phyloP scores from a whole-genome alignment of 2,329 filamentous ascomycete genomes.

The Drechmeria coniospora region DNA sequence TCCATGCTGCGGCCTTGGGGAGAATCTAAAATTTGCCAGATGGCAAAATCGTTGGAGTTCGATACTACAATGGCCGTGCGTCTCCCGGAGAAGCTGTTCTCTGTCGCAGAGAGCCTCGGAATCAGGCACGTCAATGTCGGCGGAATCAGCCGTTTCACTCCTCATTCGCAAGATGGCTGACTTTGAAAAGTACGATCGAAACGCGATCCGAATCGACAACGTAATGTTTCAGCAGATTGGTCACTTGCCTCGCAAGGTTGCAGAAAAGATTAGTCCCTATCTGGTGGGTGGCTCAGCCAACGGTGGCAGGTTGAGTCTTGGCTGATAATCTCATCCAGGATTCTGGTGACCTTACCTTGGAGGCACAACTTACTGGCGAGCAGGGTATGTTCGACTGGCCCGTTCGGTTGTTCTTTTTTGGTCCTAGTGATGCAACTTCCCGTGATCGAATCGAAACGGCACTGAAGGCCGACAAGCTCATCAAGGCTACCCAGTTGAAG shows the following conservation, averaged over 20 bases:
- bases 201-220: constrained; percentile 68
- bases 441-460: constrained; percentile 39
- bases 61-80: constrained; percentile 48
- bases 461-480: constrained; percentile 50
- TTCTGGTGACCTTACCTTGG: constrained; percentile 42
- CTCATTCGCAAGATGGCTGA: no score
- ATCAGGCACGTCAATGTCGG: constrained; percentile 25
- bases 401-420: constrained; percentile 52
- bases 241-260: constrained; percentile 54
- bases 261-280: constrained; percentile 57
- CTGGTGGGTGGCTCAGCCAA: constrained; percentile 31
- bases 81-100: constrained; percentile 47
- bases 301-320: neutral
- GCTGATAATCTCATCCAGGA: constrained; percentile 24
- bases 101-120: constrained; percentile 48
- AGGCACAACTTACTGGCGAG: constrained; percentile 52
- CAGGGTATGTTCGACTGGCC: constrained; percentile 60
- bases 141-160: no score
- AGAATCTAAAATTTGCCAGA: constrained; percentile 12
- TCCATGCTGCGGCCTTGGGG: neutral
- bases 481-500: constrained; percentile 41
- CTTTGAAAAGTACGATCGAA: constrained; percentile 42
- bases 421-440: constrained; percentile 39
- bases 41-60: constrained; percentile 34
- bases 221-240: constrained; percentile 63